A percentile compares a stretch with the other conserved stretches of the same genome.
These are phyloP conservation scores for Rhizoclosmatium sp. DNA, from an alignment of 192 early-diverging fungal species.

Conservation along the genomic window DNA sequence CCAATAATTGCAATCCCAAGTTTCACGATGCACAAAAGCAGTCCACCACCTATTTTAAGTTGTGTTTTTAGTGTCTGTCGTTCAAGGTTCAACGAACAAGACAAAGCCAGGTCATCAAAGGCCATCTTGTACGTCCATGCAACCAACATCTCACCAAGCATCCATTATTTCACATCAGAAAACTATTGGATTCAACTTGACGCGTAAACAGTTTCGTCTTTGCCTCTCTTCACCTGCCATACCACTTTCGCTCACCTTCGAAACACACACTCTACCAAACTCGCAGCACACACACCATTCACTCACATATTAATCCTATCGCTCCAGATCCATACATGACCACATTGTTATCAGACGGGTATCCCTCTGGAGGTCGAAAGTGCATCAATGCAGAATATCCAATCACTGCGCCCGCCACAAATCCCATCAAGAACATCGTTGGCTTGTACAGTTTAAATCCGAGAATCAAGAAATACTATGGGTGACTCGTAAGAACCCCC, in stretches of 20 bases:
- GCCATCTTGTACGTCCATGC: too few species aligned
- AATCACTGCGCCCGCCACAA: slow-evolving; percentile 3
- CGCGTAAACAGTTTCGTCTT: too few species aligned
- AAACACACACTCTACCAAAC: background rate
- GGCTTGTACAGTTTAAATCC: slow-evolving; percentile 34
- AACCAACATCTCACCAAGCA: too few species aligned
- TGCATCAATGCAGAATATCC: slow-evolving; percentile 23
- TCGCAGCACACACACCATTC: background rate
- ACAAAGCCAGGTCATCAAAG: too few species aligned
- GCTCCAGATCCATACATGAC: slow-evolving; percentile 25
- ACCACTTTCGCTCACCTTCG: background rate
- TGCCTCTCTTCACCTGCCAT: too few species aligned
- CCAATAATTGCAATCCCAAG: slow-evolving; percentile 31
- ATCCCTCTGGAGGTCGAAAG: slow-evolving; percentile 24
- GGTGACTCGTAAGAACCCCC: background rate
- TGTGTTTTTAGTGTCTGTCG: background rate
- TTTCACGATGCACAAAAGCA: slow-evolving; percentile 33
- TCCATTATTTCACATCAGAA: too few species aligned
- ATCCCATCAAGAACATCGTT: slow-evolving; percentile 23
- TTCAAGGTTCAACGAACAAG: too few species aligned
- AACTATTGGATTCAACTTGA: too few species aligned
- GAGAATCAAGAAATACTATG: slow-evolving; percentile 20
- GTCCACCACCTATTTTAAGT: slow-evolving; percentile 13
- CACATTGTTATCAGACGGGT: slow-evolving; percentile 19
- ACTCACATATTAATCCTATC: slow-evolving; percentile 23